phyloP scores from a whole-genome alignment of 805 yeast species.

The Candida ipomoeae region DNA sequence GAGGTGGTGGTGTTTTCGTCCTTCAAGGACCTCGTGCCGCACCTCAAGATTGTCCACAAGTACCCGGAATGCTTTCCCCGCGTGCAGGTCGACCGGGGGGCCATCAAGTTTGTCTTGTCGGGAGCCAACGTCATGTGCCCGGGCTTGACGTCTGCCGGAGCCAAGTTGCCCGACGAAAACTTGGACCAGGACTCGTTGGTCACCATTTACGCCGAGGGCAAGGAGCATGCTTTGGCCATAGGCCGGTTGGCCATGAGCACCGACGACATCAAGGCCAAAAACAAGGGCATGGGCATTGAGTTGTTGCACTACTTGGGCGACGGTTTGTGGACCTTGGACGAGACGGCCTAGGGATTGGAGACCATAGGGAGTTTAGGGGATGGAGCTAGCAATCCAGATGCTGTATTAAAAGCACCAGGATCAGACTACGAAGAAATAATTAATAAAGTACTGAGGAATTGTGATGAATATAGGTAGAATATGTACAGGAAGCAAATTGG shows the following conservation, averaged over 20 bases:
- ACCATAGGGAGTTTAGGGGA: no score
- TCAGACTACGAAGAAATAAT: no score
- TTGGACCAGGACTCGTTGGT: slow-evolving; percentile 68
- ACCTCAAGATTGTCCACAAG: slow-evolving; percentile 70
- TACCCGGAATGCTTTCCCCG: slow-evolving; percentile 80
- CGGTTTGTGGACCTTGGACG: slow-evolving; percentile 70
- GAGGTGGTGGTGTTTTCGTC: slow-evolving; percentile 78
- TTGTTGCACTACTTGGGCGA: slow-evolving; percentile 82
- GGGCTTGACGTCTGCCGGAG: slow-evolving; percentile 85
- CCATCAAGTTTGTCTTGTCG: slow-evolving; percentile 89
- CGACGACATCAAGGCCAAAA: slow-evolving; percentile 75
- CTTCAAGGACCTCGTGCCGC: slow-evolving; percentile 74
- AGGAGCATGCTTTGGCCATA: slow-evolving; percentile 83
- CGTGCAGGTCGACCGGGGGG: slow-evolving; percentile 92
- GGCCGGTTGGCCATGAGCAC: slow-evolving; percentile 88
- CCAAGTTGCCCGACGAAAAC: slow-evolving; percentile 70
- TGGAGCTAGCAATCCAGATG: no score
- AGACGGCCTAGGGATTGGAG: slow-evolving; percentile 16
- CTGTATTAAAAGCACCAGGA: no score
- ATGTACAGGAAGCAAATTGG: no score
- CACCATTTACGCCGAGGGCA: slow-evolving; percentile 86
- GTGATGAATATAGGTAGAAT: no score
- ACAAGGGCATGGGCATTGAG: slow-evolving; percentile 89
- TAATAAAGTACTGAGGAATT: no score
- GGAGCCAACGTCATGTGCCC: slow-evolving; percentile 98